Evolutionary conservation across 192 early-diverging fungal genomes (phyloP).

Genomic region (Diversispora epigaea): DNA sequence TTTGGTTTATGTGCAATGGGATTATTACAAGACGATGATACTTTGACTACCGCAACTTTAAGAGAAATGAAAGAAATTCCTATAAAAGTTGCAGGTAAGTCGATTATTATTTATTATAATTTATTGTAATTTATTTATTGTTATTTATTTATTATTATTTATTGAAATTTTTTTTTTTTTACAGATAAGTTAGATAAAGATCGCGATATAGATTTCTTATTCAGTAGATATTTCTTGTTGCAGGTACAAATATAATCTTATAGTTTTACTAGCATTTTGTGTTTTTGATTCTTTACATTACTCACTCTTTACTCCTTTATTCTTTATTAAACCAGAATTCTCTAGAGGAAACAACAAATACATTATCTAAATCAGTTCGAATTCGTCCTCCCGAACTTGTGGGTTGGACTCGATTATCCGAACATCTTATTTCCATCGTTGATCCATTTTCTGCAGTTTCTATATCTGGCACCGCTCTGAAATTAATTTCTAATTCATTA

Average conservation of each 20-base stretch:
- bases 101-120: slow-evolving; percentile 29
- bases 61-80: slow-evolving; percentile 65
- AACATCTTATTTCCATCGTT: slow-evolving; percentile 35
- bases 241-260: slow-evolving; percentile 43
- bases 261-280: background rate
- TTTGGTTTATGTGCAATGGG: slow-evolving; percentile 70
- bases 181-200: slow-evolving; percentile 34
- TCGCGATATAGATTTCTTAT: slow-evolving; percentile 16
- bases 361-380: slow-evolving; percentile 46
- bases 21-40: slow-evolving; percentile 60
- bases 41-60: slow-evolving; percentile 61
- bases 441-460: slow-evolving; percentile 38
- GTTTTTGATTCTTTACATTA: slow-evolving; percentile 15
- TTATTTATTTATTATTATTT: background rate
- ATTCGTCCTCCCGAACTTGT: slow-evolving; percentile 41
- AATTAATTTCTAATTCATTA: slow-evolving; percentile 31
- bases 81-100: slow-evolving; percentile 41
- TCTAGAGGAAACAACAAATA: slow-evolving; percentile 32
- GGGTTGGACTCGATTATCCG: slow-evolving; percentile 43
- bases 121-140: slow-evolving; percentile 8
- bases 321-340: slow-evolving; percentile 27
- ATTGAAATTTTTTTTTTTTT: slow-evolving; percentile 32
- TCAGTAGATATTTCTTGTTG: slow-evolving; percentile 21
- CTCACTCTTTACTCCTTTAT: background rate
- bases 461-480: slow-evolving; percentile 35